phyloP scores from a whole-genome alignment of 2,329 filamentous ascomycete species.

The Aspergillus aculeatus region DNA sequence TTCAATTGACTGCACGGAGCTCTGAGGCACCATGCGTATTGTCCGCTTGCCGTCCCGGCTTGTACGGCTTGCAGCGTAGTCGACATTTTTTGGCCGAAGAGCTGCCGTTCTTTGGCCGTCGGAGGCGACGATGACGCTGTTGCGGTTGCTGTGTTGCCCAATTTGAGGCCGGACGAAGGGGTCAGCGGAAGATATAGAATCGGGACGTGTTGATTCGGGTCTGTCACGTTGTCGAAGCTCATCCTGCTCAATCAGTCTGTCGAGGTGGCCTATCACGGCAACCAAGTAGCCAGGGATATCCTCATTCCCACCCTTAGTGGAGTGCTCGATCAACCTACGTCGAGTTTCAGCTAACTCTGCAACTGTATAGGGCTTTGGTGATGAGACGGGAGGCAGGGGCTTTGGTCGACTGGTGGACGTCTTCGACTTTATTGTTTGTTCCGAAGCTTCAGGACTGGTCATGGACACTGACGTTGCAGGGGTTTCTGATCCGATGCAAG shows the following conservation, averaged over 20 bases:
- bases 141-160: slow-evolving; percentile 54
- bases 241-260: slow-evolving; percentile 54
- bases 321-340: slow-evolving; percentile 55
- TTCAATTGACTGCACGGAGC: slow-evolving; percentile 46
- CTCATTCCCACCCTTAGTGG: slow-evolving; percentile 44
- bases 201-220: slow-evolving; percentile 8
- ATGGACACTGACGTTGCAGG: slow-evolving; percentile 49
- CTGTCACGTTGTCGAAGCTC: slow-evolving; percentile 12
- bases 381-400: slow-evolving; percentile 42
- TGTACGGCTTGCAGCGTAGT: slow-evolving; percentile 10
- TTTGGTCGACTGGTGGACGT: slow-evolving; percentile 31
- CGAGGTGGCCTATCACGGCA: slow-evolving; percentile 60
- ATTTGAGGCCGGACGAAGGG: slow-evolving; percentile 17
- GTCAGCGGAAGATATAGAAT: slow-evolving; percentile 14
- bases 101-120: not conserved
- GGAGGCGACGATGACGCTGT: slow-evolving; percentile 34
- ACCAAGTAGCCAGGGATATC: slow-evolving; percentile 53
- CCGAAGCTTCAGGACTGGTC: slow-evolving; percentile 29
- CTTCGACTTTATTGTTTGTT: slow-evolving; percentile 14
- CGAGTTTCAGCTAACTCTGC: slow-evolving; percentile 59
- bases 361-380: slow-evolving; percentile 53
- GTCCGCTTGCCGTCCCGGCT: slow-evolving; percentile 42
- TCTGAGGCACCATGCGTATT: slow-evolving; percentile 58
- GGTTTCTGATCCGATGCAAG: slow-evolving; percentile 48
- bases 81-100: slow-evolving; percentile 10